Evolutionary conservation across 495 filamentous ascomycete species (phyloP).

Genomic region (Neurospora sublineolata): DNA sequence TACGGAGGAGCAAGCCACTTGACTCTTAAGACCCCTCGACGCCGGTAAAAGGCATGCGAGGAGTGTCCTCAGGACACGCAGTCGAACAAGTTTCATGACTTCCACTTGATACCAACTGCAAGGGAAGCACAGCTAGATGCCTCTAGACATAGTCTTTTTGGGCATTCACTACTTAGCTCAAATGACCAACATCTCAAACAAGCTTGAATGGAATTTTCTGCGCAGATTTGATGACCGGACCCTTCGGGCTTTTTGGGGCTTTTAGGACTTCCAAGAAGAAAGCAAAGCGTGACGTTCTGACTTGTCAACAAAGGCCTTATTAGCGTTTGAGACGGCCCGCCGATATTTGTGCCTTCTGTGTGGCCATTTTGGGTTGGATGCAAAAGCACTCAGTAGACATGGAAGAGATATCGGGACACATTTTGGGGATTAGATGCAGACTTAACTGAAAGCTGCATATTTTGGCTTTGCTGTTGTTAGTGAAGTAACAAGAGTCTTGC

Average conservation of each 20-base stretch:
- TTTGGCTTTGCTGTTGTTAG: not conserved
- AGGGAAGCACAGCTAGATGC: not conserved
- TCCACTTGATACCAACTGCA: not conserved
- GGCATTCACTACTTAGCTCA: too few species aligned
- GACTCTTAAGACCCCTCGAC: not conserved
- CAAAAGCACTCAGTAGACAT: not conserved
- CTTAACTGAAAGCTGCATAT: not conserved
- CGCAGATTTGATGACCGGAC: too few species aligned
- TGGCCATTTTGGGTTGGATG: not conserved
- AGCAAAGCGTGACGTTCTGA: not conserved
- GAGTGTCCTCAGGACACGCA: not conserved
- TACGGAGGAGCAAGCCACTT: too few species aligned
- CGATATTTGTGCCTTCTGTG: not conserved
- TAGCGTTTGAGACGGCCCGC: not conserved
- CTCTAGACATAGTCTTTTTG: too few species aligned
- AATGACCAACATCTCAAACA: too few species aligned
- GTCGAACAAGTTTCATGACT: too few species aligned
- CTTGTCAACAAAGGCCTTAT: not conserved
- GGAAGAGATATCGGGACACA: not conserved
- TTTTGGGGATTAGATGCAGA: not conserved
- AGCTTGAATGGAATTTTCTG: too few species aligned
- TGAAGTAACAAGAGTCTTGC: not conserved
- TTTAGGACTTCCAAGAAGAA: too few species aligned
- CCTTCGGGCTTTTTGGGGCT: too few species aligned
- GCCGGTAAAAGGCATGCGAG: not conserved